Evolutionary conservation across 495 filamentous ascomycete genomes (phyloP).

Genomic region (Neurospora sp.): DNA sequence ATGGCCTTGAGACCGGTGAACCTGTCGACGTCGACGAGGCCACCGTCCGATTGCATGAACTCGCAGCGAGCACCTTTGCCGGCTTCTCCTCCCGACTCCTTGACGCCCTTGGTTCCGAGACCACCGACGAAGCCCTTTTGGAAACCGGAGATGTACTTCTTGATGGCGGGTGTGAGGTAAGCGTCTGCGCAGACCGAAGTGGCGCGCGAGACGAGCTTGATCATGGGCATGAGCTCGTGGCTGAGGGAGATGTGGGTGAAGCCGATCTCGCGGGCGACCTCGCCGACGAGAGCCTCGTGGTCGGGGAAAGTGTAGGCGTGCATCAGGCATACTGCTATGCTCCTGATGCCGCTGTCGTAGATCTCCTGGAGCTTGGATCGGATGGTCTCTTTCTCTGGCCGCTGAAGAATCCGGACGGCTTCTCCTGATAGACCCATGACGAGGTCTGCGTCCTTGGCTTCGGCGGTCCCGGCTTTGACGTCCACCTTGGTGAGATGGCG

Average conservation of each 20-base stretch:
- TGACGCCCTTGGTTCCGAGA: slow-evolving; percentile 56
- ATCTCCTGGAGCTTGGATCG: slow-evolving; percentile 44
- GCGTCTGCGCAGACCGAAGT: slow-evolving; percentile 93
- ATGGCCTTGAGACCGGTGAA: slow-evolving; percentile 71
- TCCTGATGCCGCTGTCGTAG: slow-evolving; percentile 52
- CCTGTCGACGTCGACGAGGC: slow-evolving; percentile 62
- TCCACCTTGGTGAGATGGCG: slow-evolving; percentile 41
- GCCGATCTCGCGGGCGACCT: slow-evolving; percentile 59
- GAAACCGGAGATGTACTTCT: slow-evolving; percentile 90
- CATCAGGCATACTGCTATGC: slow-evolving; percentile 70
- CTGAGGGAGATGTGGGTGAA: slow-evolving; percentile 66
- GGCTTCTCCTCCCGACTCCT: slow-evolving; percentile 23
- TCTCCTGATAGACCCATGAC: slow-evolving; percentile 61
- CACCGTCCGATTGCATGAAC: slow-evolving; percentile 83
- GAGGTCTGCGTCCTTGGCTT: slow-evolving; percentile 38
- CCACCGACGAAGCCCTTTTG: slow-evolving; percentile 63
- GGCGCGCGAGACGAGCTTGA: slow-evolving; percentile 74
- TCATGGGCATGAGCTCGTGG: slow-evolving; percentile 88
- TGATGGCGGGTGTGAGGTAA: slow-evolving; percentile 91
- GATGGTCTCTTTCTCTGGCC: slow-evolving; percentile 45
- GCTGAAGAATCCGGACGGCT: slow-evolving; percentile 52
- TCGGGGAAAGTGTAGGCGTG: slow-evolving; percentile 72
- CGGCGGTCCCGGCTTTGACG: slow-evolving; percentile 34
- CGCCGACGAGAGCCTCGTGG: slow-evolving; percentile 59
- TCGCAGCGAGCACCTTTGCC: slow-evolving; percentile 60